Conservation (phyloP, 192 early-diverging fungal species). For the Coemansia sp. region DNA sequence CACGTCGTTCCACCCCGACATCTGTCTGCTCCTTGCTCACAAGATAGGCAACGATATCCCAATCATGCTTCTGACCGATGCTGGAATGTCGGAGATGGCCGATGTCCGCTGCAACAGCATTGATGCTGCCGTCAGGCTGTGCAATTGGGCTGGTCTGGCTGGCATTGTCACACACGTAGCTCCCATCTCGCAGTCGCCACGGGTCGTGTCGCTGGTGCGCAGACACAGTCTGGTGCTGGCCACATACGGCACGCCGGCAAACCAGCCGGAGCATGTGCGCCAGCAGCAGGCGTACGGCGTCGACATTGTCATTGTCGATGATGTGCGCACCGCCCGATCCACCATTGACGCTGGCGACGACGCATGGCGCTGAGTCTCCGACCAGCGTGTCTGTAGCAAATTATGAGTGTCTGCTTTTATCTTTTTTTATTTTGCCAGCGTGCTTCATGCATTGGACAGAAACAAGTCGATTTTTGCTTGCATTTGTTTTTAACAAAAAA, state of each 20-base stretch:
- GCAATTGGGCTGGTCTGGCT: conserved; percentile 66
- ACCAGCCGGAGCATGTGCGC: conserved; percentile 67
- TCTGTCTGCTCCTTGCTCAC: conserved; percentile 77
- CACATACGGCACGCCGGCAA: conserved; percentile 84
- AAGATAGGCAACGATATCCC: conserved; percentile 84
- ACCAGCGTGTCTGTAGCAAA: background rate
- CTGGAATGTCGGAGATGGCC: conserved; percentile 68
- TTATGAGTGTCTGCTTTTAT: background rate
- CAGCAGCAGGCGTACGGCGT: conserved; percentile 79
- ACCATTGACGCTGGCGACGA: conserved; percentile 17
- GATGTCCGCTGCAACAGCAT: conserved; percentile 83
- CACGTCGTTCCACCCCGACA: conserved; percentile 91
- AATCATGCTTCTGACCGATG: conserved; percentile 91
- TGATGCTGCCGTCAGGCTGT: conserved; percentile 76
- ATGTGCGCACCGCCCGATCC: conserved; percentile 58
- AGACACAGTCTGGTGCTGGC: conserved; percentile 70
- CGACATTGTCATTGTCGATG: conserved; percentile 84
- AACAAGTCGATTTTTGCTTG: no score
- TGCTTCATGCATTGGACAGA: no score
- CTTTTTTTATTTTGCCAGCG: background rate
- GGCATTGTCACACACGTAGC: conserved; percentile 79
- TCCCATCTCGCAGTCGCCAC: conserved; percentile 76
- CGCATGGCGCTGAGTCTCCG: background rate
- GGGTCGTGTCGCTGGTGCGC: conserved; percentile 69
- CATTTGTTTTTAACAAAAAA: no score